phyloP scores from a whole-genome alignment of 2,329 filamentous ascomycete species.

The Pyrenophora teres region DNA sequence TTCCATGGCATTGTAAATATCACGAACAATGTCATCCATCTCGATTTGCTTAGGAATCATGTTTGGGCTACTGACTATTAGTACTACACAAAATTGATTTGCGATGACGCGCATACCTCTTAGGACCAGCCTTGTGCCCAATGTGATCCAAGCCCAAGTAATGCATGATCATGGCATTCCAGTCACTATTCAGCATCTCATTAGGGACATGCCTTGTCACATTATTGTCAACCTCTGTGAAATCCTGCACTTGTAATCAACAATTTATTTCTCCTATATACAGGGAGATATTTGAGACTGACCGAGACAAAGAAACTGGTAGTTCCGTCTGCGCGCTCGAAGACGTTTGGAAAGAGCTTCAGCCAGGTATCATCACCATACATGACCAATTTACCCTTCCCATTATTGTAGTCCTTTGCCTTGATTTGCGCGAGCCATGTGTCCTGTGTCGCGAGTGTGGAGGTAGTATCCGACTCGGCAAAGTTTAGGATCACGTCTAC shows the following conservation, averaged over 20 bases:
- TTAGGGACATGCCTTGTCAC: conserved; percentile 85
- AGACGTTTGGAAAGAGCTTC: conserved; percentile 89
- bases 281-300: conserved; percentile 50
- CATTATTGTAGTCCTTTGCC: conserved; percentile 54
- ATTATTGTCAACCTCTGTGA: conserved; percentile 96
- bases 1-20: conserved; percentile 78
- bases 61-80: conserved; percentile 64
- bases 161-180: conserved; percentile 92
- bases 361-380: conserved; percentile 99
- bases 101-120: conserved; percentile 60
- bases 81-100: not conserved
- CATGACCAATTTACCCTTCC: conserved; percentile 75
- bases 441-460: conserved; percentile 84
- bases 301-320: conserved; percentile 98
- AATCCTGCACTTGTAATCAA: conserved; percentile 67
- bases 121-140: conserved; percentile 91
- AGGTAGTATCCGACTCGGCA: conserved; percentile 89
- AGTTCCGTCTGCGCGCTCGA: conserved; percentile 86
- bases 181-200: conserved; percentile 78
- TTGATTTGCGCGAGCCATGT: conserved; percentile 96
- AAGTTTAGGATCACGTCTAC: conserved; percentile 96
- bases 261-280: conserved; percentile 41
- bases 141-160: conserved; percentile 97
- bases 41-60: conserved; percentile 93
- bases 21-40: conserved; percentile 82